phyloP scores from a whole-genome alignment of 1,139 yeast genomes.

The Meyerozyma athensensis region DNA sequence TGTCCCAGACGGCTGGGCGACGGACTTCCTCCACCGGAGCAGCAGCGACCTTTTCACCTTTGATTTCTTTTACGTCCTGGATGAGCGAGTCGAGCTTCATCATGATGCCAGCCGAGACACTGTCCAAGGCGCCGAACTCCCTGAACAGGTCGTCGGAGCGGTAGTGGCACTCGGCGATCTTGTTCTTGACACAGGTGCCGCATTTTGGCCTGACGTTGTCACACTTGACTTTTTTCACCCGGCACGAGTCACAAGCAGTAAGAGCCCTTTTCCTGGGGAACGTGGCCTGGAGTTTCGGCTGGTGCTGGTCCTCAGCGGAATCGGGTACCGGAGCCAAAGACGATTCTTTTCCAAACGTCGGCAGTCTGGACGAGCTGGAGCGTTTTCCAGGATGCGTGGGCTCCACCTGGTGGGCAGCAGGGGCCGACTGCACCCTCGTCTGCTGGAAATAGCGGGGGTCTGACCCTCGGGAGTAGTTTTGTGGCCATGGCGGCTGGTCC shows the following conservation, averaged over 20 bases:
- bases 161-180: conserved; percentile 28
- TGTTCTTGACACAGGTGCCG: conserved; percentile 42
- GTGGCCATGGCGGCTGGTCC: conserved; percentile 1
- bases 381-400: background rate
- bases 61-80: conserved; percentile 18
- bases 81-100: conserved; percentile 29
- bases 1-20: conserved; percentile 29
- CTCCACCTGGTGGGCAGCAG: background rate
- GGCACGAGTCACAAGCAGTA: conserved; percentile 47
- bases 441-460: background rate
- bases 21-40: background rate
- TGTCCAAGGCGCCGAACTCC: conserved; percentile 23
- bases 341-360: too few species aligned
- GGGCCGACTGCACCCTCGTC: background rate
- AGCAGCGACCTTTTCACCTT: conserved; percentile 3
- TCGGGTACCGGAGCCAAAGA: too few species aligned
- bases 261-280: conserved; percentile 34
- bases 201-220: conserved; percentile 49
- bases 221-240: conserved; percentile 46
- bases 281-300: background rate
- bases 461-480: background rate
- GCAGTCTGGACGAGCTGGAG: too few species aligned
- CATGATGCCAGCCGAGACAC: conserved; percentile 23
- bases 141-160: conserved; percentile 24
- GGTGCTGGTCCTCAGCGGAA: too few species aligned